phyloP scores from a whole-genome alignment of 2,329 filamentous ascomycete species.

The Fusarium metavorans region DNA sequence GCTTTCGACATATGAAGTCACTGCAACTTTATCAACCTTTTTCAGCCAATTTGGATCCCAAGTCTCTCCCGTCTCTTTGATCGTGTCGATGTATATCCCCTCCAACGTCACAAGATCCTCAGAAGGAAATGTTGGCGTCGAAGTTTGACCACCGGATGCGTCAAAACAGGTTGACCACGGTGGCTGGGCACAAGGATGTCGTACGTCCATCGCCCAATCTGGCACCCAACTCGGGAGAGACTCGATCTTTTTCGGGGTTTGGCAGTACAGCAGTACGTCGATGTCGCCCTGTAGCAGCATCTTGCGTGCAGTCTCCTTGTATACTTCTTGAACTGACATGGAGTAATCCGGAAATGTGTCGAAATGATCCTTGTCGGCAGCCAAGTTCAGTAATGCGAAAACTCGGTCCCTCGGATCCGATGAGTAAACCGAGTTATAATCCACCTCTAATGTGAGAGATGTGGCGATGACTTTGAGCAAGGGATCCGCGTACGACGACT shows the following conservation, averaged over 20 bases:
- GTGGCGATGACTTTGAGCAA: constrained; percentile 15
- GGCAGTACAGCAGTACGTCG: constrained; percentile 19
- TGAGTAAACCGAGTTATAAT: constrained; percentile 23
- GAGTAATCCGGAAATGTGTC: constrained; percentile 10
- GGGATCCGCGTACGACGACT: neutral
- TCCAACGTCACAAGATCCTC: neutral
- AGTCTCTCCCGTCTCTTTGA: constrained; percentile 4
- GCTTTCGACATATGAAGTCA: neutral
- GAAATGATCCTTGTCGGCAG: constrained; percentile 7
- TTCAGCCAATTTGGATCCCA: constrained; percentile 28
- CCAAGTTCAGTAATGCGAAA: constrained; percentile 20
- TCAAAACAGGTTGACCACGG: constrained; percentile 12
- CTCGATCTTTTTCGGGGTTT: constrained; percentile 8
- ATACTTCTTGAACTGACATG: constrained; percentile 17
- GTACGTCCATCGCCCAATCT: constrained; percentile 29
- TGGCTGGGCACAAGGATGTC: constrained; percentile 5
- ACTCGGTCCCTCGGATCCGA: constrained; percentile 27
- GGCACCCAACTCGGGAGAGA: constrained; percentile 26
- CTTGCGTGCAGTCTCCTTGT: constrained; percentile 10
- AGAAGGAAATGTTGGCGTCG: neutral
- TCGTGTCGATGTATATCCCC: constrained; percentile 13
- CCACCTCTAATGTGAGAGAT: constrained; percentile 15
- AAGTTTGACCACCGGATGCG: neutral
- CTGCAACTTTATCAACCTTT: neutral
- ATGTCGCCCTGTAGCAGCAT: constrained; percentile 16